Evolutionary conservation across 345 rosid species (phyloP).

Genomic region (Populus deltoides): DNA sequence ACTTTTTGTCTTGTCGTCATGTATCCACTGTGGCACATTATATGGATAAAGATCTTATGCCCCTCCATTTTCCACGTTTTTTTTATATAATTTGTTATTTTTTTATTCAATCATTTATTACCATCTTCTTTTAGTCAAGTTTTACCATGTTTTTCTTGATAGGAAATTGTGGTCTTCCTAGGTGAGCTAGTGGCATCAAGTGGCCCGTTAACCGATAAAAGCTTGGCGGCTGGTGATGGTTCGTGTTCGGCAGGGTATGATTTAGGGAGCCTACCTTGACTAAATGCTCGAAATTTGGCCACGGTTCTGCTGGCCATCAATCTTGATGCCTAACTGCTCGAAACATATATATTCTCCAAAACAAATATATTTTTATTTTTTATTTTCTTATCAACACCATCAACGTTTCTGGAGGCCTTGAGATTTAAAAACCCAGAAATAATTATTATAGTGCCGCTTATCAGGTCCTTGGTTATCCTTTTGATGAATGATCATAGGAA

Average conservation of each 20-base stretch:
- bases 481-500: no score
- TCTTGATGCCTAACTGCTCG: no score
- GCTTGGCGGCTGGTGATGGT: neutral
- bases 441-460: no score
- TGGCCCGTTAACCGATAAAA: neutral
- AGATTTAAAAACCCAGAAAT: no score
- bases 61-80: neutral
- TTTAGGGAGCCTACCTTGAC: no score
- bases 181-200: neutral
- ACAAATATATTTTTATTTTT: no score
- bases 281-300: no score
- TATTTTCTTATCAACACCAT: no score
- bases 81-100: neutral
- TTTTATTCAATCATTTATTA: neutral
- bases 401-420: no score
- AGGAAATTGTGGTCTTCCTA: neutral
- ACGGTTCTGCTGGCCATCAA: no score
- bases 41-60: constrained; percentile 3
- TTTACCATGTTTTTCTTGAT: neutral
- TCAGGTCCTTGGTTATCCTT: no score
- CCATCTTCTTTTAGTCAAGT: neutral
- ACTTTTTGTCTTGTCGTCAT: neutral
- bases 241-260: neutral
- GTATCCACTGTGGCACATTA: neutral
- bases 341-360: no score